Percentiles rank a stretch among this genome's conserved stretches.
phyloP scores from a whole-genome alignment of 768 basidiomycete species.

The Calocera cornea region DNA sequence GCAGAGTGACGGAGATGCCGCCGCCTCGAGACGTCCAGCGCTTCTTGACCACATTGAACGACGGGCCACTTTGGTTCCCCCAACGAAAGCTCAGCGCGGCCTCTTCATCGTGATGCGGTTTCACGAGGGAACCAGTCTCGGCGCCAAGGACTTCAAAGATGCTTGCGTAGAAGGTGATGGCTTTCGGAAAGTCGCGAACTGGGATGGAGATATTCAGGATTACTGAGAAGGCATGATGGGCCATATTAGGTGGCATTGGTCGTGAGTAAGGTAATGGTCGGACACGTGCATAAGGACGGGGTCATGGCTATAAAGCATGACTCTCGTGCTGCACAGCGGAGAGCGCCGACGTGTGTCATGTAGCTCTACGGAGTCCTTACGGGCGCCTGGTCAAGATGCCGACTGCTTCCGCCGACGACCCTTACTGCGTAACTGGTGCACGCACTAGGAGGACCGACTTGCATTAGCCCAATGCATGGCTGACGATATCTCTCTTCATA shows the following conservation, averaged over 20 bases:
- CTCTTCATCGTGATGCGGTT: background rate
- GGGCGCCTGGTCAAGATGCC: background rate
- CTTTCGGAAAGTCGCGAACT: constrained; percentile 2
- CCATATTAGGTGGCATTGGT: background rate
- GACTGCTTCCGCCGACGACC: background rate
- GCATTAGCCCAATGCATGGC: background rate
- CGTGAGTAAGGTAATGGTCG: background rate
- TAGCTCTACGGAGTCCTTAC: too few relatives aligned
- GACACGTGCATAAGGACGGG: background rate
- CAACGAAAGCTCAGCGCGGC: background rate
- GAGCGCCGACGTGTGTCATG: background rate
- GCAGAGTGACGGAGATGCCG: background rate
- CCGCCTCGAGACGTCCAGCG: background rate
- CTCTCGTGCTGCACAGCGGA: background rate
- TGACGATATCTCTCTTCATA: constrained; percentile 1
- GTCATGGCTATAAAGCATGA: background rate
- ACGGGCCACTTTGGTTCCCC: background rate
- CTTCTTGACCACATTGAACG: background rate
- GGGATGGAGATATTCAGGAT: constrained; percentile 3
- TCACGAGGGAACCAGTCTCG: background rate
- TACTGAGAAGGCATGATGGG: background rate
- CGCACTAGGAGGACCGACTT: background rate
- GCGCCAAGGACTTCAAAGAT: background rate
- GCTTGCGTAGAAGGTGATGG: background rate
- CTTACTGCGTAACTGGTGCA: background rate